Evolutionary conservation across 1,139 yeast genomes (phyloP).

Genomic region (Arxiozyma slooffiae): DNA sequence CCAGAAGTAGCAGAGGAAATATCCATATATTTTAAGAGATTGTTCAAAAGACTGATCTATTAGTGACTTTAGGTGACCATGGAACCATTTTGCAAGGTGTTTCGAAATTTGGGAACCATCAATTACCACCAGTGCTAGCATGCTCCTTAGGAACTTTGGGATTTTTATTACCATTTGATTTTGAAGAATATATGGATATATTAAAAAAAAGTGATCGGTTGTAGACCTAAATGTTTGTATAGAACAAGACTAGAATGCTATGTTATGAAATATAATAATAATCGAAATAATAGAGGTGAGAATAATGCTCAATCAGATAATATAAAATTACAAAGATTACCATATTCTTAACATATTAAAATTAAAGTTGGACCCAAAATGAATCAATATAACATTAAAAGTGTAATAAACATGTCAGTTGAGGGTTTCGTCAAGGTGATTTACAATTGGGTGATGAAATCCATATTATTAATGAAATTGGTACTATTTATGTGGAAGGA

Average conservation of each 20-base stretch:
- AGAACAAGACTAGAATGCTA: constrained; percentile 73
- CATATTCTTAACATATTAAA: constrained; percentile 59
- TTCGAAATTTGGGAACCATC: constrained; percentile 50
- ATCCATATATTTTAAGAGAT: constrained; percentile 44
- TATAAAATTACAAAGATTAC: no score
- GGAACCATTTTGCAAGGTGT: constrained; percentile 80
- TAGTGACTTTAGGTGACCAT: constrained; percentile 89
- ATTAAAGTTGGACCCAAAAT: constrained; percentile 44
- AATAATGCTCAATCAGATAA: no score
- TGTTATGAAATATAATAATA: constrained; percentile 35
- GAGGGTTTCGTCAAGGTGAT: constrained; percentile 74
- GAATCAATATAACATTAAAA: constrained; percentile 30
- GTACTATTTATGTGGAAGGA: constrained; percentile 44
- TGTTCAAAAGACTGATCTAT: constrained; percentile 48
- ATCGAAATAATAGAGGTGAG: no score
- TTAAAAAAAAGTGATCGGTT: constrained; percentile 56
- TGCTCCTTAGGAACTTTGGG: constrained; percentile 91
- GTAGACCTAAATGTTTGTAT: constrained; percentile 61
- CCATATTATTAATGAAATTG: constrained; percentile 54
- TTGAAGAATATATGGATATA: constrained; percentile 48
- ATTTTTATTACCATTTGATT: constrained; percentile 78
- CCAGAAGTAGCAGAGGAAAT: constrained; percentile 70
- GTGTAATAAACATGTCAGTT: constrained; percentile 49
- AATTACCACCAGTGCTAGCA: constrained; percentile 81
- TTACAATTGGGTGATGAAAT: constrained; percentile 71